phyloP scores from a whole-genome alignment of 2,329 filamentous ascomycete genomes.

The Talaromyces rugulosus region DNA sequence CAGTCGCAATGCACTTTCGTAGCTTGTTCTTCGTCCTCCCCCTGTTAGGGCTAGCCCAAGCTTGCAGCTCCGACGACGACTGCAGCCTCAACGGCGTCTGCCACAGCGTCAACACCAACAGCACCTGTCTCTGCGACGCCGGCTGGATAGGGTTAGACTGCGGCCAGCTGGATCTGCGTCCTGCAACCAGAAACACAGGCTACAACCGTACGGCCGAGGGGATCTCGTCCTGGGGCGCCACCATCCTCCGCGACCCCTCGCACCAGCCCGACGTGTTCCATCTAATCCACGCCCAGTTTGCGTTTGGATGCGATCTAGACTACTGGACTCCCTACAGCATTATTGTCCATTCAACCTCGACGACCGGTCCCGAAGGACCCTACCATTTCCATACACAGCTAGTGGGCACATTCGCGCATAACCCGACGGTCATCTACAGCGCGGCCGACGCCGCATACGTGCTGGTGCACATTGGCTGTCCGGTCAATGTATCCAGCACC shows the following conservation, averaged over 20 bases:
- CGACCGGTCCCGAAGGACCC: slow-evolving; percentile 39
- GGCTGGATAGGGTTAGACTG: slow-evolving; percentile 46
- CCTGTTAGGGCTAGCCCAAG: neutral
- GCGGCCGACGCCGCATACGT: slow-evolving; percentile 43
- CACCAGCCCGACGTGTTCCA: slow-evolving; percentile 38
- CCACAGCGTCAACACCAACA: neutral
- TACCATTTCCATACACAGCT: slow-evolving; percentile 42
- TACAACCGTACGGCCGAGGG: slow-evolving; percentile 44
- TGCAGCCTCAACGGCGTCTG: slow-evolving; percentile 41
- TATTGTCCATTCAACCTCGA: slow-evolving; percentile 45
- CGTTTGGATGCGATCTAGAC: slow-evolving; percentile 42
- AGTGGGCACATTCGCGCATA: slow-evolving; percentile 44
- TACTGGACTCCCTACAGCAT: slow-evolving; percentile 48
- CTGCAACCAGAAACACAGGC: slow-evolving; percentile 37
- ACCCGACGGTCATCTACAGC: slow-evolving; percentile 44
- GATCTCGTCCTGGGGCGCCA: slow-evolving; percentile 48
- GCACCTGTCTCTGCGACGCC: slow-evolving; percentile 28
- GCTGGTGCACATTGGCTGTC: slow-evolving; percentile 43
- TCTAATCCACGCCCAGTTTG: slow-evolving; percentile 45
- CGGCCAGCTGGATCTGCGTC: slow-evolving; percentile 42
- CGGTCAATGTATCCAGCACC: slow-evolving; percentile 21
- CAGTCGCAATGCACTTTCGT: neutral
- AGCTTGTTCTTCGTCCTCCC: neutral
- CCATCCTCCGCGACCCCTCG: slow-evolving; percentile 41
- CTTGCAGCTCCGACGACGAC: slow-evolving; percentile 29